A percentile compares a stretch with the other conserved stretches of the same genome.
phyloP scores from a whole-genome alignment of 768 basidiomycete genomes.

The Russula abietina region DNA sequence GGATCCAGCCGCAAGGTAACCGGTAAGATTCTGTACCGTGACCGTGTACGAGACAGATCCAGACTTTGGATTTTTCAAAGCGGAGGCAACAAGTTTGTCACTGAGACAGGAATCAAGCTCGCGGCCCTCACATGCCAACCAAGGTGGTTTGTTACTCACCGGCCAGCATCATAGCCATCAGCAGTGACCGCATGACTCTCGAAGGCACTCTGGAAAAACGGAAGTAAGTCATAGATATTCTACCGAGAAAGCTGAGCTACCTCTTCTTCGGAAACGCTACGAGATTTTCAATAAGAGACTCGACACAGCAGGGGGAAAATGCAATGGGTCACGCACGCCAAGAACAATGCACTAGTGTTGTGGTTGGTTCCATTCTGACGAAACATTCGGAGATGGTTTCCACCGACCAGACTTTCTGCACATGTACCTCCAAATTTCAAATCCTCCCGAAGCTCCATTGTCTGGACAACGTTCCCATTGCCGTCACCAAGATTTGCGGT shows the following conservation, averaged over 20 bases:
- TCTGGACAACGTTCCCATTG: slow-evolving; percentile 41
- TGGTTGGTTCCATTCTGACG: slow-evolving; percentile 54
- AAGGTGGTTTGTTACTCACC: slow-evolving; percentile 29
- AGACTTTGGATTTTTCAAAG: slow-evolving; percentile 37
- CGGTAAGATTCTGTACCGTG: slow-evolving; percentile 39
- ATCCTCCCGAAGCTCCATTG: slow-evolving; percentile 41
- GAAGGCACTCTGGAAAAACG: slow-evolving; percentile 26
- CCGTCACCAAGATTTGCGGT: slow-evolving; percentile 47
- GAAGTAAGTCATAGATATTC: background rate
- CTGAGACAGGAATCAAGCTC: slow-evolving; percentile 24
- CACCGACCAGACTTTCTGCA: slow-evolving; percentile 40
- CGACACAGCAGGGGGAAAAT: background rate
- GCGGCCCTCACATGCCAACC: background rate
- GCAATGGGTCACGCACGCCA: slow-evolving; percentile 42
- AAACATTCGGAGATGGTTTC: slow-evolving; percentile 48
- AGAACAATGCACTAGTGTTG: slow-evolving; percentile 46
- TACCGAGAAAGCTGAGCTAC: slow-evolving; percentile 17
- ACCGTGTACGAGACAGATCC: slow-evolving; percentile 45
- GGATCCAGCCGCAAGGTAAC: slow-evolving; percentile 46
- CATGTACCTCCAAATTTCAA: slow-evolving; percentile 41
- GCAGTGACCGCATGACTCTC: slow-evolving; percentile 40
- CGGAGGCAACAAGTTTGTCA: slow-evolving; percentile 35
- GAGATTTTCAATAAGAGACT: background rate
- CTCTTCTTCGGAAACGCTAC: slow-evolving; percentile 46
- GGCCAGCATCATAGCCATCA: slow-evolving; percentile 46